Conservation (phyloP, 1,284 basidiomycete genomes). For the Cerioporus squamosus region DNA sequence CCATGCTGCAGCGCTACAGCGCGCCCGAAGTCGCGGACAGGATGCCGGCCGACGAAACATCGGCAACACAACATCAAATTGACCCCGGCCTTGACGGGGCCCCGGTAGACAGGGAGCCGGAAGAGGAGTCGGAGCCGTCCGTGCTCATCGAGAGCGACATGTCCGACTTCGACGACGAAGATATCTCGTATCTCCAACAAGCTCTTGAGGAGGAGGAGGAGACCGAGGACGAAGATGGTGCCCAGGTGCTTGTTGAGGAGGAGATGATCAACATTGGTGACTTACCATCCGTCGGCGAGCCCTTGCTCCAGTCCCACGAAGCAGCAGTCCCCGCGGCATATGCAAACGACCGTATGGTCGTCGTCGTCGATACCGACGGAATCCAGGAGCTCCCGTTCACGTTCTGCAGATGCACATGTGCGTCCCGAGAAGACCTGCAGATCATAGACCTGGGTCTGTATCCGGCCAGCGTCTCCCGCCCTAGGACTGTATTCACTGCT, state of each 20-base stretch:
- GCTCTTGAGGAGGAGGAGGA: background rate
- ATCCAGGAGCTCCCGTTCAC: slow-evolving; percentile 6
- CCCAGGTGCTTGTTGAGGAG: background rate
- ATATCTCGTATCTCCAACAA: background rate
- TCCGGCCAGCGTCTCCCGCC: background rate
- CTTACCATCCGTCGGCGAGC: background rate
- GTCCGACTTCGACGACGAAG: background rate
- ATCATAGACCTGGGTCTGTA: slow-evolving; percentile 1
- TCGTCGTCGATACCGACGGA: slow-evolving; percentile 10
- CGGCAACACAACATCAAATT: no score
- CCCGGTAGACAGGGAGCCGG: no score
- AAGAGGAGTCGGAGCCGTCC: background rate
- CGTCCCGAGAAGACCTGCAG: background rate
- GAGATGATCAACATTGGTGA: background rate
- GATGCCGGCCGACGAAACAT: background rate
- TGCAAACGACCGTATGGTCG: background rate
- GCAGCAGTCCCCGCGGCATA: background rate
- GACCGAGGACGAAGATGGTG: background rate
- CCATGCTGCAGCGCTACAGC: background rate
- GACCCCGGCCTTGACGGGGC: no score
- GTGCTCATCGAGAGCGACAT: background rate
- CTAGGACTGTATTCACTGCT: slow-evolving; percentile 16
- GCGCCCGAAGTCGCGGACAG: no score
- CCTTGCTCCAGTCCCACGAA: background rate
- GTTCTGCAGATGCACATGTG: background rate